Percentiles rank a stretch among this genome's conserved stretches.
Evolutionary conservation across 2,329 filamentous ascomycete genomes (phyloP).

Genomic region (Colletotrichum gloeosporioides): DNA sequence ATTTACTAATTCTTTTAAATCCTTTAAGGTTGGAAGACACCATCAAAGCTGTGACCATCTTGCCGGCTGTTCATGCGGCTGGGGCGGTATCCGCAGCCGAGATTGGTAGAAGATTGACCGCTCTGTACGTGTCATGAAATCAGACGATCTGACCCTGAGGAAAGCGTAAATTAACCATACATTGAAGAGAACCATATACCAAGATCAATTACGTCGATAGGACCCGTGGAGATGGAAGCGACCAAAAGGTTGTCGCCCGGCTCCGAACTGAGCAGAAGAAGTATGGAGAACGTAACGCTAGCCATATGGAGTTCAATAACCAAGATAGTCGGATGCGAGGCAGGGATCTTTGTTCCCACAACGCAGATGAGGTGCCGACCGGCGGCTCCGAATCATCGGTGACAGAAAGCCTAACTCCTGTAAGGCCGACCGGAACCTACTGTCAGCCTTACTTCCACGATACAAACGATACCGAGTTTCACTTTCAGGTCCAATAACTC

Average conservation of each 20-base stretch:
- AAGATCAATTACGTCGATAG: background rate
- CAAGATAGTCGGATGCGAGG: background rate
- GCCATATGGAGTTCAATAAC: background rate
- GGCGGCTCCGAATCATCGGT: background rate
- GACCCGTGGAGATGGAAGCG: background rate
- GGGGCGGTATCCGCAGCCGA: background rate
- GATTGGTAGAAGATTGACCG: background rate
- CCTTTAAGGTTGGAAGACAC: background rate
- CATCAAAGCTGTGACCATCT: background rate
- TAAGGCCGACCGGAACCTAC: background rate
- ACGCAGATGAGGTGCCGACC: background rate
- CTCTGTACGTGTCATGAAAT: background rate
- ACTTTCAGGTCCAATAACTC: background rate
- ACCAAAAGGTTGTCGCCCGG: background rate
- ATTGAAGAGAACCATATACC: background rate
- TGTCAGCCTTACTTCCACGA: background rate
- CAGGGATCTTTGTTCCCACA: background rate
- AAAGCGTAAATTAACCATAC: background rate
- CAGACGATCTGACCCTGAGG: background rate
- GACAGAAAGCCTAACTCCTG: background rate
- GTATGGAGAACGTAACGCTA: background rate
- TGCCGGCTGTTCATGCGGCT: background rate
- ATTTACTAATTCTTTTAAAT: background rate
- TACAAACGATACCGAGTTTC: background rate
- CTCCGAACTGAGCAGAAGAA: background rate